These are phyloP conservation scores for Nitzschia sp. DNA, from an alignment of 108 stramenopile genomes.

Conservation along the genomic window DNA sequence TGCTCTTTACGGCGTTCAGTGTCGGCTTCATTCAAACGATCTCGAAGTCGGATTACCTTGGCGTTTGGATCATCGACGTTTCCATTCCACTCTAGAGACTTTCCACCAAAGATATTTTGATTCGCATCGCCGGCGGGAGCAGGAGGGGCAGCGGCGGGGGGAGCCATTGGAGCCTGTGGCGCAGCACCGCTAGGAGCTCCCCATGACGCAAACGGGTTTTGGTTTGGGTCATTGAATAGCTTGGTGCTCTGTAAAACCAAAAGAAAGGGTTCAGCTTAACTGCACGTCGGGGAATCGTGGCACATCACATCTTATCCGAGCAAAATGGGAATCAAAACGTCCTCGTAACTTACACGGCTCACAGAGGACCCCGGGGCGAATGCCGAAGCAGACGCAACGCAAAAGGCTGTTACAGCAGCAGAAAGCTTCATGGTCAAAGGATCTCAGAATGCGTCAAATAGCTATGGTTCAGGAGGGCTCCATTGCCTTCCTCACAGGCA, in stretches of 20 bases:
- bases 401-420: slow-evolving; percentile 50
- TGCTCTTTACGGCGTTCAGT: slow-evolving; percentile 87
- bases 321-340: not conserved
- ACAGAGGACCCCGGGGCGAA: slow-evolving; percentile 43
- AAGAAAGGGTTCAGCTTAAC: not conserved
- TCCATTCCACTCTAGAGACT: slow-evolving; percentile 79
- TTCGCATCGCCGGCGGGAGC: slow-evolving; percentile 29
- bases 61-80: slow-evolving; percentile 65
- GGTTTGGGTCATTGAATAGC: slow-evolving; percentile 29
- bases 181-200: slow-evolving; percentile 3
- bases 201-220: slow-evolving; percentile 18
- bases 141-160: slow-evolving; percentile 33
- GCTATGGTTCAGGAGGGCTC: not conserved
- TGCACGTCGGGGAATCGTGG: no score
- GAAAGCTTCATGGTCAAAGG: slow-evolving; percentile 64
- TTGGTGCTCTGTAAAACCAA: slow-evolving; percentile 14
- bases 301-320: not conserved
- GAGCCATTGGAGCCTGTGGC: slow-evolving; percentile 21
- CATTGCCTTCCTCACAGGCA: not conserved
- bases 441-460: not conserved
- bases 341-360: slow-evolving; percentile 6
- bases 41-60: slow-evolving; percentile 72
- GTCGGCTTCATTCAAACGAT: slow-evolving; percentile 88
- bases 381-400: slow-evolving; percentile 55
- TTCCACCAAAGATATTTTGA: slow-evolving; percentile 54